Evolutionary conservation across 768 basidiomycete genomes (phyloP), one percentile per base, ranked within the genome.

Genomic region (Dioszegia aurantiaca): DNA sequence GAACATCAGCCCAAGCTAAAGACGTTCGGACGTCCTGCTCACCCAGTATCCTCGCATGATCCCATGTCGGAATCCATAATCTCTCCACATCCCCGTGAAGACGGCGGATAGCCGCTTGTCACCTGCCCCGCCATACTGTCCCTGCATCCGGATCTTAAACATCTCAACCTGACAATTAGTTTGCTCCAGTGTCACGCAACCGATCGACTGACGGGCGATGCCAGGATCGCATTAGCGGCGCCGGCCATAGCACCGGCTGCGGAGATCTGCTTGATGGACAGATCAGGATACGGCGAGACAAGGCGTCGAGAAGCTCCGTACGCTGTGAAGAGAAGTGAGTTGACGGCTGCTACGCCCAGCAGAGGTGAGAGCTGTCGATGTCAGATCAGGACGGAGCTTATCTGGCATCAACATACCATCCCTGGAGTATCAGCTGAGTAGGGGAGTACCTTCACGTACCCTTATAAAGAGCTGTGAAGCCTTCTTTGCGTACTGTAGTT

Each of bases 1-100:
- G 4, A 9, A 1, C 4, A 31, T 55, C 23, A 30, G 40, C 30
- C 0, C 39, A 39, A 28, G 12, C 14, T 23, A 49, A 26, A 11
- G 10, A 16, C 21, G n/a, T 17, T 24, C 10, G 33, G 16, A 28
- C 19, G 10, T 68, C 21, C 33, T 33, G 21, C 80, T 56, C 60
- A 90, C 92, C 94, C 94, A 97, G 74, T 91, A 98, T 1, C 95
- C 95, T 19, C 95, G 81, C 93, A 99, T 95, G 51, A 98, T 81
- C 4, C 95, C 95, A 62, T 85, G 81, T 54, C 84, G 79, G 61
- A 98, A 85, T 0, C 95, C 94, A 82, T 87, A 91, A 60, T 89
- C 79, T 28, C 71, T 77, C 87, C 90, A 95, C 86, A 92, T 90
- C 63, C 93, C 91, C 21, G 78, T 79, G 16, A 83, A 84, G 9